phyloP scores from a whole-genome alignment of 805 yeast genomes.

The Ogataea salicorniae region DNA sequence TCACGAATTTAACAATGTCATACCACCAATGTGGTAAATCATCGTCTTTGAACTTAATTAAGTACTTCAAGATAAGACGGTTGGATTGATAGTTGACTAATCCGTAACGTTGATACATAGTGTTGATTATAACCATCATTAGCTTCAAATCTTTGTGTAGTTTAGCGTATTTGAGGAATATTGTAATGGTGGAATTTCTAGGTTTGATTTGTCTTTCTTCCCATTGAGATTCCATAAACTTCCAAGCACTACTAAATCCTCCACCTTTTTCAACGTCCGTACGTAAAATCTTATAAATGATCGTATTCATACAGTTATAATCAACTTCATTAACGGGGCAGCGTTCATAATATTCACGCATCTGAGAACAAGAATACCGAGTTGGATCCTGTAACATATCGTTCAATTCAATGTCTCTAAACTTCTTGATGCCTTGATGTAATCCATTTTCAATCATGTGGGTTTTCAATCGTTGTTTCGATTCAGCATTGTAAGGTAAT shows the following conservation, averaged over 20 bases:
- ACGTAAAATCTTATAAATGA: constrained; percentile 12
- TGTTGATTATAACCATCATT: constrained; percentile 15
- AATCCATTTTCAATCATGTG: not conserved
- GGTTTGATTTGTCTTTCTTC: constrained; percentile 5
- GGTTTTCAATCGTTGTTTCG: constrained; percentile 9
- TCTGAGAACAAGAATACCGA: constrained; percentile 4
- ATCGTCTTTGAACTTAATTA: constrained; percentile 8
- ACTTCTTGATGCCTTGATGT: constrained; percentile 11
- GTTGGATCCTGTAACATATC: constrained; percentile 12
- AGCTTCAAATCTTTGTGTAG: constrained; percentile 5
- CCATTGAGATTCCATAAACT: constrained; percentile 10
- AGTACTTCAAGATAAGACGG: constrained; percentile 11
- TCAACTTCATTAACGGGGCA: constrained; percentile 7
- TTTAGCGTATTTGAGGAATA: constrained; percentile 17
- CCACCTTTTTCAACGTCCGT: constrained; percentile 1
- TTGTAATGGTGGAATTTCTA: constrained; percentile 17
- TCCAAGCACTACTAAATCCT: constrained; percentile 17
- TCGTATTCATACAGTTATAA: constrained; percentile 18
- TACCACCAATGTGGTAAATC: constrained; percentile 16
- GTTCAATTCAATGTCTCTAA: constrained; percentile 12
- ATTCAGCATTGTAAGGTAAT: constrained; percentile 12
- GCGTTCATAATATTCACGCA: constrained; percentile 10
- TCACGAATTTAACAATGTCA: constrained; percentile 13
- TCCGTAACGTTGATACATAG: constrained; percentile 7
- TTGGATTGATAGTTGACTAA: constrained; percentile 15